Conservation (phyloP, 1,284 basidiomycete species). For the Ustilago shanxiensis region DNA sequence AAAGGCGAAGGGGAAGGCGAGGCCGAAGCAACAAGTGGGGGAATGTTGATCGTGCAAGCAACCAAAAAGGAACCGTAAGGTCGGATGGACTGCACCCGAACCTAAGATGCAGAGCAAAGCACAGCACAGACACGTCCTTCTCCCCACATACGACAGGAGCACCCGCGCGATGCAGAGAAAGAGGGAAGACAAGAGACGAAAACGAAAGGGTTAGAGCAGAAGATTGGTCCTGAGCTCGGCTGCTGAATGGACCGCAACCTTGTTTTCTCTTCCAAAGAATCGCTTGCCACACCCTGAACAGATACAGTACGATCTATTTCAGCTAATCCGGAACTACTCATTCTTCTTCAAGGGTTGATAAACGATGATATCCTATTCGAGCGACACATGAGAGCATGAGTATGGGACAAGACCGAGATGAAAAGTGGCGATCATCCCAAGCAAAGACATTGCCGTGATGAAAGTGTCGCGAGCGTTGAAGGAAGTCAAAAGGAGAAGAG, state of each 20-base stretch:
- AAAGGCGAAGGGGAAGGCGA: background rate
- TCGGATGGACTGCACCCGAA: conserved; percentile 10
- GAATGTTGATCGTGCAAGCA: background rate
- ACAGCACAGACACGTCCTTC: background rate
- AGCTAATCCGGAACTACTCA: no score
- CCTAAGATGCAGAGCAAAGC: background rate
- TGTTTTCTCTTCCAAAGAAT: background rate
- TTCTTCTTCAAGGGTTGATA: no score
- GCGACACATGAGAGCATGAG: background rate
- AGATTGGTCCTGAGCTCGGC: background rate
- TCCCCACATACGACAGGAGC: background rate
- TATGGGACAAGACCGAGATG: background rate
- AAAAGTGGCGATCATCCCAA: background rate
- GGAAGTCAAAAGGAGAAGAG: conserved; percentile 15
- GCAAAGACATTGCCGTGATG: background rate
- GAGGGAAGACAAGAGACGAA: background rate
- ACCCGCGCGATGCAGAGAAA: background rate
- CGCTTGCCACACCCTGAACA: background rate
- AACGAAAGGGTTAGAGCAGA: no score
- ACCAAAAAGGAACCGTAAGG: background rate
- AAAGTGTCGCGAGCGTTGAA: background rate
- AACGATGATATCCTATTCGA: no score
- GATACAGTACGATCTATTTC: no score
- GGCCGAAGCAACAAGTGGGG: conserved; percentile 1
- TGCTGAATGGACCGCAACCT: background rate